These are phyloP conservation scores for Sporisorium iseilematis-ciliati DNA, from an alignment of 1,284 basidiomycete species.

Conservation along the genomic window DNA sequence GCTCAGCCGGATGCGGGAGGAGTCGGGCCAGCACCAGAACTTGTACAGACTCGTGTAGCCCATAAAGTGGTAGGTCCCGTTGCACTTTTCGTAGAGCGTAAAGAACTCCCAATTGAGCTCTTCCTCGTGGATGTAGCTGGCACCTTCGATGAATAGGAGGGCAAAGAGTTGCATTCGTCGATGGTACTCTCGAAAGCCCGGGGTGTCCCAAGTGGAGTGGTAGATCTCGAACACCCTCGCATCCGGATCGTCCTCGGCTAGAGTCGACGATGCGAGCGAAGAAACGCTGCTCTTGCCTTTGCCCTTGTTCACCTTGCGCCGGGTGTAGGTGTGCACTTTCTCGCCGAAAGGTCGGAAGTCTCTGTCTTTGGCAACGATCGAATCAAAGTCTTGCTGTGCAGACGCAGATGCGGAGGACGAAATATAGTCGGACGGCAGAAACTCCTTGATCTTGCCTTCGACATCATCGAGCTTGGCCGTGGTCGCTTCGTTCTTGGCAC, in stretches of 20 bases:
- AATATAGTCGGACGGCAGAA: conserved; percentile 78
- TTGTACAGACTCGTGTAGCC: conserved; percentile 61
- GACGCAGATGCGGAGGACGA: conserved; percentile 24
- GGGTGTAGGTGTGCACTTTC: conserved; percentile 81
- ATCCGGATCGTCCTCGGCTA: conserved; percentile 60
- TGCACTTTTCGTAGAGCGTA: conserved; percentile 72
- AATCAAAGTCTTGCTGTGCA: conserved; percentile 75
- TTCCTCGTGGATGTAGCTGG: conserved; percentile 79
- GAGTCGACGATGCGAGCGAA: conserved; percentile 49
- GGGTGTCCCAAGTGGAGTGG: conserved; percentile 80
- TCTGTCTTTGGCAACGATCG: conserved; percentile 72
- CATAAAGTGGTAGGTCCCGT: conserved; percentile 83
- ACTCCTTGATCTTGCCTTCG: conserved; percentile 80
- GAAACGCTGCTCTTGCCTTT: conserved; percentile 72
- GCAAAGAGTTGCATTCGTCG: conserved; percentile 95
- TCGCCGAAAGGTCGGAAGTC: conserved; percentile 83
- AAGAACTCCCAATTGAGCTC: conserved; percentile 72
- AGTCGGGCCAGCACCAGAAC: conserved; percentile 62
- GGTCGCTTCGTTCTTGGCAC: conserved; percentile 69
- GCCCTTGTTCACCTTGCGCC: conserved; percentile 62
- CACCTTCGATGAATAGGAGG: conserved; percentile 90
- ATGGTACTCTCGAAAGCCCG: conserved; percentile 92
- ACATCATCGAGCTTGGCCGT: conserved; percentile 85
- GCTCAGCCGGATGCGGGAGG: conserved; percentile 69
- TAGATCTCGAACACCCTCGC: conserved; percentile 62